Evolutionary conservation across 2,329 filamentous ascomycete genomes (phyloP).

Genomic region (Pseudonectria buxi): DNA sequence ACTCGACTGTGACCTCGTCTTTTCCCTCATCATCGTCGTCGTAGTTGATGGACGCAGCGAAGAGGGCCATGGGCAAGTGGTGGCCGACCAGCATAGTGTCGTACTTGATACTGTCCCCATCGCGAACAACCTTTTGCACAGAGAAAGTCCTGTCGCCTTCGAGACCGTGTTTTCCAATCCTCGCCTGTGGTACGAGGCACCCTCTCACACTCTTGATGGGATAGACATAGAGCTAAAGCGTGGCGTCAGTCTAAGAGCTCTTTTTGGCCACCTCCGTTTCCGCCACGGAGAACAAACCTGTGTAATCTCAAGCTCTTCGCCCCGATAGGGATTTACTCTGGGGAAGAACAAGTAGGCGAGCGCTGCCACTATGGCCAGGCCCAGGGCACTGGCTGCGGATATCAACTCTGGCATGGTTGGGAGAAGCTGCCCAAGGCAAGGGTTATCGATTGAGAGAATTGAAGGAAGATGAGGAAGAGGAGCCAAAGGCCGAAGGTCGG

Average conservation of each 20-base stretch:
- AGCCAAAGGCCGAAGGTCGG: too few relatives aligned
- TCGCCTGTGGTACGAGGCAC: slow-evolving; percentile 7
- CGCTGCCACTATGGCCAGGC: too few relatives aligned
- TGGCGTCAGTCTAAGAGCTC: neutral
- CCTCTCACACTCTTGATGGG: slow-evolving; percentile 16
- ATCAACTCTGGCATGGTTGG: too few relatives aligned
- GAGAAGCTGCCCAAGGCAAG: too few relatives aligned
- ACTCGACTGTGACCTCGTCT: slow-evolving; percentile 3
- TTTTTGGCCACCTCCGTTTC: neutral
- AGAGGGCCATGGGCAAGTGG: slow-evolving; percentile 13
- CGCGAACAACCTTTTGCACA: slow-evolving; percentile 12
- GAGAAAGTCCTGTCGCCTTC: slow-evolving; percentile 18
- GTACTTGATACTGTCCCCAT: slow-evolving; percentile 1
- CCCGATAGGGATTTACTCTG: neutral
- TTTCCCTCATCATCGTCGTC: slow-evolving; percentile 1
- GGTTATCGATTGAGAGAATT: too few relatives aligned
- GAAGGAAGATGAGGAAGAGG: too few relatives aligned
- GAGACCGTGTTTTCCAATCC: slow-evolving; percentile 9
- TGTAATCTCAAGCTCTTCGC: neutral
- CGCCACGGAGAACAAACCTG: neutral
- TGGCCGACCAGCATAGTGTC: slow-evolving; percentile 19
- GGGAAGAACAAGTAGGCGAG: too few relatives aligned
- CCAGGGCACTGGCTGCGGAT: too few relatives aligned
- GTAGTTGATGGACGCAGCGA: slow-evolving; percentile 8
- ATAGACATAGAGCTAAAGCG: slow-evolving; percentile 16